Evolutionary conservation across 2,329 filamentous ascomycete species (phyloP), one percentile per base, ranked within the genome.

Genomic region (Trichoderma sp.): DNA sequence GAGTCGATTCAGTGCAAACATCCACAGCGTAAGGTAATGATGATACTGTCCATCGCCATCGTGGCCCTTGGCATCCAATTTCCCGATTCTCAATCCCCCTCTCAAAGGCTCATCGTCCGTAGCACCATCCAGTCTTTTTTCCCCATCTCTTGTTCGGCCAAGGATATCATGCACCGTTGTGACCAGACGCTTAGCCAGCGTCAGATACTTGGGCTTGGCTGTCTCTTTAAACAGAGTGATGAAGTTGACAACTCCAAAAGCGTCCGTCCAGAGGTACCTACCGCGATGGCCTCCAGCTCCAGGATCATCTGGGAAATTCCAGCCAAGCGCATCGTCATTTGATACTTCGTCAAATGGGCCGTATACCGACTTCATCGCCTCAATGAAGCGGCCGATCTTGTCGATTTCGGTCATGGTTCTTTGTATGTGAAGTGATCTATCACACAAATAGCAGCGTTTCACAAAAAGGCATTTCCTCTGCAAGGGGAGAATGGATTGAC

Each of bases 41-140:
- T 88, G 85, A 70, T 89, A 89, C 74, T 89, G 87, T 2, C 87
- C 86, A 74, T 89, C 87, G 8, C 82, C 80, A 64, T 89, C 86
- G 1, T 78, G 74, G 0, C 86, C 86, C 0, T 70, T 66, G 14
- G 79, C 85, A 2, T 83, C 78, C 14, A 80, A 70, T 74, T 89
- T 89, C 30, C 87, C 87, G 69, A 89, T 89, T 0, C 87, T 80
- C 46, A 89, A 75, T 0, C 87, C 87, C 3, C 87, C 87, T 2
- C 77, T 78, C 0, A 89, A 74, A 0, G 86, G 86, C 51, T 84
- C 80, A 2, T 76, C 74, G 32, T 87, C 83, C 1, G 83, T 85
- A 2, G 86, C 87, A 1, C 82, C 80, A 2, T 83, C 83, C 0
- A 89, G 81, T 5, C 82, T 79, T 2, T 79, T 73, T 0, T 69